Evolutionary conservation across 108 stramenopile species (phyloP).

Genomic region (Conticribra guillardii): DNA sequence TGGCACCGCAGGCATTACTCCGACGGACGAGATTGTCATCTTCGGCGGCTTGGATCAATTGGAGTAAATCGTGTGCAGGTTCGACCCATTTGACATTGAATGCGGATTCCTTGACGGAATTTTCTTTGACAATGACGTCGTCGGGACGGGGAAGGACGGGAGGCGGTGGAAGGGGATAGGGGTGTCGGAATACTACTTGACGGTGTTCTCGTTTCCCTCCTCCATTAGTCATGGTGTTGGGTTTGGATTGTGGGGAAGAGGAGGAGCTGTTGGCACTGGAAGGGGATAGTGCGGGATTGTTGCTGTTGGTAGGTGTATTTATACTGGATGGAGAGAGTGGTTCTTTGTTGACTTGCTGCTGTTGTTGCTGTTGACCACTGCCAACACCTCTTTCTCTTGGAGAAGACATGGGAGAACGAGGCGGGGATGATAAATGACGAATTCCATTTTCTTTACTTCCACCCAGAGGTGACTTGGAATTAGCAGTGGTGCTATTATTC

Average conservation of each 20-base stretch:
- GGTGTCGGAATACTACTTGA: slow-evolving; percentile 69
- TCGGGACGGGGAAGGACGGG: slow-evolving; percentile 41
- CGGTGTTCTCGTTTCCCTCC: slow-evolving; percentile 17
- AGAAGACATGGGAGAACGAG: not conserved
- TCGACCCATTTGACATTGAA: slow-evolving; percentile 25
- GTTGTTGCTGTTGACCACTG: too few species aligned
- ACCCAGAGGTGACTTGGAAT: not conserved
- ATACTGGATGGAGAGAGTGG: slow-evolving; percentile 3
- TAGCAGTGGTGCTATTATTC: not conserved
- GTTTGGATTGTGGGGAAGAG: not conserved
- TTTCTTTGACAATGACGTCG: slow-evolving; percentile 50
- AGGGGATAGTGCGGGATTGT: not conserved
- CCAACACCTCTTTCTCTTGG: not conserved
- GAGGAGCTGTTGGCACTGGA: not conserved
- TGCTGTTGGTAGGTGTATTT: not conserved
- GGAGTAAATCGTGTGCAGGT: slow-evolving; percentile 62
- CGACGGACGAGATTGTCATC: slow-evolving; percentile 56
- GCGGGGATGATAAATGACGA: not conserved
- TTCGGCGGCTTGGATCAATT: slow-evolving; percentile 65
- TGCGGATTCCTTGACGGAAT: slow-evolving; percentile 20
- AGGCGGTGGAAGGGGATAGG: slow-evolving; percentile 71
- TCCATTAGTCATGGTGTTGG: too few species aligned
- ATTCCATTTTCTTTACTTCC: not conserved
- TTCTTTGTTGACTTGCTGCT: not conserved
- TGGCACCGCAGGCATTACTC: slow-evolving; percentile 82